Percentiles rank a stretch among this genome's conserved stretches.
Conservation (phyloP, 306 rosid species). For the Ormosia emarginata region DNA sequence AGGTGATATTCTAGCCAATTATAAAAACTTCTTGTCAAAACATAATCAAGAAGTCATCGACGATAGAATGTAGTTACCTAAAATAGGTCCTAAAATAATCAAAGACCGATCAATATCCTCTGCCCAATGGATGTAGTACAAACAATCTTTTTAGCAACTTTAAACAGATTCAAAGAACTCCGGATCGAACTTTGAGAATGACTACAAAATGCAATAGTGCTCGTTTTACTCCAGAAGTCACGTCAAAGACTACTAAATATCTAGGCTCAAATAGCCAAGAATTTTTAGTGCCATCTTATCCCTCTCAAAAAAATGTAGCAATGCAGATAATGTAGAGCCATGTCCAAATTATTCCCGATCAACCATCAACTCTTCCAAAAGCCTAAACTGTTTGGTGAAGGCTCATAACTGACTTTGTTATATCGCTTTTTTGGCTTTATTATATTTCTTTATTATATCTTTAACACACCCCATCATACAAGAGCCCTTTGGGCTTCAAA, state of each 20-base stretch:
- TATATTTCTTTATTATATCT: not conserved
- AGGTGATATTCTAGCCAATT: not conserved
- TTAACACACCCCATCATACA: not conserved
- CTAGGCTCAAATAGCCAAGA: not conserved
- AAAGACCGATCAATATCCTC: not conserved
- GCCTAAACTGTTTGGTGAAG: not conserved
- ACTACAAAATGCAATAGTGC: not conserved
- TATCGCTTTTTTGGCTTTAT: too few species aligned
- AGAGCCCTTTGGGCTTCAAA: not conserved
- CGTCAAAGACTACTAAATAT: not conserved
- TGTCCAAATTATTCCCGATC: not conserved
- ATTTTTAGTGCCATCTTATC: not conserved
- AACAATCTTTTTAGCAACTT: not conserved
- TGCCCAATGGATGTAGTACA: not conserved
- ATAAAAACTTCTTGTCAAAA: not conserved
- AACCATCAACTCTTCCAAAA: not conserved
- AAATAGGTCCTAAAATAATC: not conserved
- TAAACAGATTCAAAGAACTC: not conserved
- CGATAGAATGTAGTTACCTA: not conserved
- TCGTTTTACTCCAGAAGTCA: not conserved
- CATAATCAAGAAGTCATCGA: not conserved
- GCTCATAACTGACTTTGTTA: not conserved
- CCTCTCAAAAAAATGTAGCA: not conserved
- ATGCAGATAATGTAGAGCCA: not conserved
- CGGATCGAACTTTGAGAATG: not conserved